Base-by-base conservation (phyloP, 228 moss, liverwort and hornwort genomes). In the Sphagnum magellanicum region DNA sequence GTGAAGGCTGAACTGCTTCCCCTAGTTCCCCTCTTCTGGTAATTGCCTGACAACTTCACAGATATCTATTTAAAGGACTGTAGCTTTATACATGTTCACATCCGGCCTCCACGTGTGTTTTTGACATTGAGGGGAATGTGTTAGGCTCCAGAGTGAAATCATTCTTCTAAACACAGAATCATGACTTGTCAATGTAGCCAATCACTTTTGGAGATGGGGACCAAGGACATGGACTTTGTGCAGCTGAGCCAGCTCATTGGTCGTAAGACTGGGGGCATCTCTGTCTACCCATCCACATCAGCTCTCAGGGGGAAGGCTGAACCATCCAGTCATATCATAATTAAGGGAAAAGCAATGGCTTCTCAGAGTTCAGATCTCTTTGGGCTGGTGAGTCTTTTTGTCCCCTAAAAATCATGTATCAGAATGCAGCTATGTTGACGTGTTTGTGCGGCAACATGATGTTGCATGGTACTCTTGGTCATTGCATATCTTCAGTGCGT, bases 201-300 rank as follows among this genome's bases (percentile, higher is more conserved):
- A 78, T 94, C 98, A 51, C 74, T 98, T 68, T 79, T 94, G 75
- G 98, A 98, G 82, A 98, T 98, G 98, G 98, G 98, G 9, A 98
- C 98, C 9, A 78, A 86, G 76, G 92, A 92, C 74, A 89, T 94
- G 73, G 85, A 90, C 70, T 98, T 98, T 76, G 98, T 98, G 68
- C 82, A 92, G 68, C 77, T 98, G 67, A 94, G 91, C 72, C 98
- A 98, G 81, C 92, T 98, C 63, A 94, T 98, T 78, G 94, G 94
- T n/a, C 88, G 92, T 50, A 98, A 98, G 78, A 98, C 98, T 61
- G 98, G 98, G 55, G 98, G 98, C 63, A 92, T 98, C 60, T 94
- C 98, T 50, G 90, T 98, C 48, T 94, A 90, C 52, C 98, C 98
- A 49, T 90, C 87, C 50, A 94, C 92, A 7, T 84, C 94, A 11